phyloP scores from a whole-genome alignment of 2,329 filamentous ascomycete genomes.

The Fusarium anguioides region DNA sequence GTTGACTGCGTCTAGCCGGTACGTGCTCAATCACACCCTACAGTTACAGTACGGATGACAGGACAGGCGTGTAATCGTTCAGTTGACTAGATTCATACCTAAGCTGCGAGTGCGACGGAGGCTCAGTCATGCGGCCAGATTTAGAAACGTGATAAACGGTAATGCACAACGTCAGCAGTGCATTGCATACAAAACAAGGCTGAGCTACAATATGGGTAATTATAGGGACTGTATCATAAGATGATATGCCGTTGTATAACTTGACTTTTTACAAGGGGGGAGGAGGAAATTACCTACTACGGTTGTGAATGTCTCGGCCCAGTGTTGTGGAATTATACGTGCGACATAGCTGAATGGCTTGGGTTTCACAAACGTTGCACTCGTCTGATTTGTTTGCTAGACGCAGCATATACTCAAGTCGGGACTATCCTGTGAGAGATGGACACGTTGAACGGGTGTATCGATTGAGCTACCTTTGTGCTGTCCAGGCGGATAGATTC shows the following conservation, averaged over 20 bases:
- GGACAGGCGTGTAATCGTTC: constrained; percentile 25
- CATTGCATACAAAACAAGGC: constrained; percentile 6
- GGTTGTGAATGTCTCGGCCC: constrained; percentile 2
- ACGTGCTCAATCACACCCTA: too few species aligned
- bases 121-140: constrained; percentile 10
- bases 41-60: constrained; percentile 2
- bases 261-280: background rate
- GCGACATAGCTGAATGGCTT: constrained; percentile 1
- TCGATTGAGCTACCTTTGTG: constrained; percentile 9
- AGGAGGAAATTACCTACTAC: too few species aligned
- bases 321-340: background rate
- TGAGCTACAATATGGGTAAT: constrained; percentile 7
- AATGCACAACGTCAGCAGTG: constrained; percentile 28
- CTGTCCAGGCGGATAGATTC: background rate
- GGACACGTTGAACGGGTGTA: constrained; percentile 29
- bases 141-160: background rate
- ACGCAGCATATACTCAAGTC: background rate
- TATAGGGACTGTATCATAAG: background rate
- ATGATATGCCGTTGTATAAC: background rate
- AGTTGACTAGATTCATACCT: constrained; percentile 26
- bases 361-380: constrained; percentile 15
- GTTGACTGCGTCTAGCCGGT: constrained; percentile 11
- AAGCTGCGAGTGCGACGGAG: constrained; percentile 36
- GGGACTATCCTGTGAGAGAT: constrained; percentile 17
- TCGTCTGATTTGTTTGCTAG: constrained; percentile 21